Percentiles rank a stretch among this genome's conserved stretches.
Evolutionary conservation across 2,329 filamentous ascomycete species (phyloP).

Genomic region (Nannizziopsis barbatae): DNA sequence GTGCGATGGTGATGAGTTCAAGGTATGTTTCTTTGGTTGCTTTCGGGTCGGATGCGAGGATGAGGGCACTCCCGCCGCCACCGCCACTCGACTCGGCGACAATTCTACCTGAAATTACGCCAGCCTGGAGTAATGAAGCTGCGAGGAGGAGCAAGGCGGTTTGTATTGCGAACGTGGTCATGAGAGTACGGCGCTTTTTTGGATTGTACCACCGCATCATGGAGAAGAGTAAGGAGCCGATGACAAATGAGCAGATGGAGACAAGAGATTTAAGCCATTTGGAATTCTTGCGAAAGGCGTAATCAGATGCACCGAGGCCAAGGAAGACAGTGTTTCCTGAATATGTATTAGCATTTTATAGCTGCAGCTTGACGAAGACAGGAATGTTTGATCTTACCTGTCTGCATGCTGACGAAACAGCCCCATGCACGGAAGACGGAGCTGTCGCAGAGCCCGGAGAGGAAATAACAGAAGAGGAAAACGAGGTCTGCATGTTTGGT

Average conservation of each 20-base stretch:
- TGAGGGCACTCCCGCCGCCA: background rate
- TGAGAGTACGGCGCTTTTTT: slow-evolving; percentile 28
- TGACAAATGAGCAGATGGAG: slow-evolving; percentile 34
- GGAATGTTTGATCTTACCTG: slow-evolving; percentile 25
- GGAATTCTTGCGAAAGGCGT: slow-evolving; percentile 30
- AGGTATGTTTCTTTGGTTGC: slow-evolving; percentile 22
- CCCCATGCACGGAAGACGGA: slow-evolving; percentile 39
- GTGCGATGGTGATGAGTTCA: slow-evolving; percentile 33
- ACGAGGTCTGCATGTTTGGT: slow-evolving; percentile 28
- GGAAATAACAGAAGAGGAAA: slow-evolving; percentile 31
- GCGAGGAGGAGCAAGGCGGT: slow-evolving; percentile 30
- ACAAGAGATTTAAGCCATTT: slow-evolving; percentile 37
- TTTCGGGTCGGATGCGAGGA: slow-evolving; percentile 12
- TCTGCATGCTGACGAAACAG: slow-evolving; percentile 40
- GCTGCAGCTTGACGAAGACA: background rate
- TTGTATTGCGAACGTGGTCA: slow-evolving; percentile 34
- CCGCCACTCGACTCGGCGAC: slow-evolving; percentile 22
- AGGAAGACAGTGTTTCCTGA: slow-evolving; percentile 40
- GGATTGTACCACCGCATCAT: slow-evolving; percentile 29
- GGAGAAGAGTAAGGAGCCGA: slow-evolving; percentile 34
- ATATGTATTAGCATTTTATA: background rate
- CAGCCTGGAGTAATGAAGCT: slow-evolving; percentile 30
- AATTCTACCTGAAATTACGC: slow-evolving; percentile 22
- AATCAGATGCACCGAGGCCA: slow-evolving; percentile 34
- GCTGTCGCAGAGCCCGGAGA: slow-evolving; percentile 37